Conservation (phyloP, 208 protist genomes). For the Acanthamoeba healyi region DNA sequence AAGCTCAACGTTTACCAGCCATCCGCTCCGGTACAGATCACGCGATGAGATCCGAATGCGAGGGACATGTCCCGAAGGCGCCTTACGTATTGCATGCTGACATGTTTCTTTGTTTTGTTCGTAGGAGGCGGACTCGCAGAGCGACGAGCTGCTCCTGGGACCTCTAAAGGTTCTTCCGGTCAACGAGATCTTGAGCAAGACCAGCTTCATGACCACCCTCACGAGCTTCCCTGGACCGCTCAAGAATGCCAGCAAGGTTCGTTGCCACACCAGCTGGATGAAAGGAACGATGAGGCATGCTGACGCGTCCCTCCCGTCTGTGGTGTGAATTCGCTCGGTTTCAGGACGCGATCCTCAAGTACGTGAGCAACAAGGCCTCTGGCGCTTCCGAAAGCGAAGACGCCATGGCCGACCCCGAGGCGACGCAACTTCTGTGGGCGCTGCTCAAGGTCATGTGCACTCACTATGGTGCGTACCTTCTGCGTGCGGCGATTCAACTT, state of each 20-base stretch:
- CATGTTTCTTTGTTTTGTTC: neutral
- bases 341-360: constrained; percentile 17
- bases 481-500: neutral
- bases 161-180: neutral
- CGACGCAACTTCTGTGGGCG: neutral
- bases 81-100: too few relatives aligned
- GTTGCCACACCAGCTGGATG: neutral
- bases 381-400: constrained; percentile 3
- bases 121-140: neutral
- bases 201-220: constrained; percentile 31
- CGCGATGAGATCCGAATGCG: too few relatives aligned
- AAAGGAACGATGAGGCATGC: neutral
- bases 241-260: neutral
- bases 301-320: too few relatives aligned
- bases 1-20: neutral
- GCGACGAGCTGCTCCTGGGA: neutral
- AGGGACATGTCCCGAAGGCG: neutral
- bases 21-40: neutral
- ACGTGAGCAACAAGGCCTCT: constrained; percentile 16
- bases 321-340: neutral
- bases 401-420: neutral
- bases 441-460: constrained; percentile 59
- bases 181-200: constrained; percentile 1
- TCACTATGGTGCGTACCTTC: constrained; percentile 9
- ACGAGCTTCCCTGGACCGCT: constrained; percentile 26